Conservation (phyloP, 345 rosid genomes). For the Populus euphratica region DNA sequence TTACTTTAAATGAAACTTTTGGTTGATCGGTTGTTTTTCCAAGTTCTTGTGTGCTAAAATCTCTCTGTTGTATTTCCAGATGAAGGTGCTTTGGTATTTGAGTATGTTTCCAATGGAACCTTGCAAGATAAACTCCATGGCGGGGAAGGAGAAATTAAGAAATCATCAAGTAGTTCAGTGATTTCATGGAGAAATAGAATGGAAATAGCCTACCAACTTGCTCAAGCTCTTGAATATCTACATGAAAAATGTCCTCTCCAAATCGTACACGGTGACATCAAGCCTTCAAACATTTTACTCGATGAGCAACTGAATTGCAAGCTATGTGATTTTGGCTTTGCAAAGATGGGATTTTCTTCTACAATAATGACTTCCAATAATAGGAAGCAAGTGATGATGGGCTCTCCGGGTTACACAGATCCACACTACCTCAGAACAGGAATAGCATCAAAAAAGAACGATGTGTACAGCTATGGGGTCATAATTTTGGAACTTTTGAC, state of each 20-base stretch:
- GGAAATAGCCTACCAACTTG: constrained; percentile 61
- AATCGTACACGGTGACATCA: constrained; percentile 80
- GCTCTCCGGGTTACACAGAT: constrained; percentile 87
- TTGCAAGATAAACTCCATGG: constrained; percentile 66
- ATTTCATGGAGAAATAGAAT: constrained; percentile 64
- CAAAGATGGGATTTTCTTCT: constrained; percentile 81
- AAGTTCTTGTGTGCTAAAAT: too few species aligned
- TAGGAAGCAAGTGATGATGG: constrained; percentile 54
- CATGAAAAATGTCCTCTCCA: constrained; percentile 72
- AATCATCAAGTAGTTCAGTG: not conserved
- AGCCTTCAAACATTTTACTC: constrained; percentile 69
- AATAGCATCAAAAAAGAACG: constrained; percentile 75
- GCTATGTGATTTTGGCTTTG: constrained; percentile 85
- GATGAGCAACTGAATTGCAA: constrained; percentile 65
- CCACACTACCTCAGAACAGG: constrained; percentile 84
- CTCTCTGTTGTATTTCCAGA: constrained; percentile 25
- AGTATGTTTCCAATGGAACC: constrained; percentile 64
- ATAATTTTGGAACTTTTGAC: constrained; percentile 66
- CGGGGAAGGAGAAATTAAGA: not conserved
- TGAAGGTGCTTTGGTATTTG: constrained; percentile 73
- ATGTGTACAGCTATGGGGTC: constrained; percentile 79
- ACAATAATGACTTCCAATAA: constrained; percentile 40
- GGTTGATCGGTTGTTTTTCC: not conserved
- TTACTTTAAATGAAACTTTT: not conserved
- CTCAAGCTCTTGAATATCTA: constrained; percentile 66